Evolutionary conservation across 148 eudicot species (phyloP), one percentile per base, ranked within the genome.

Genomic region (Pouteria glomerata): DNA sequence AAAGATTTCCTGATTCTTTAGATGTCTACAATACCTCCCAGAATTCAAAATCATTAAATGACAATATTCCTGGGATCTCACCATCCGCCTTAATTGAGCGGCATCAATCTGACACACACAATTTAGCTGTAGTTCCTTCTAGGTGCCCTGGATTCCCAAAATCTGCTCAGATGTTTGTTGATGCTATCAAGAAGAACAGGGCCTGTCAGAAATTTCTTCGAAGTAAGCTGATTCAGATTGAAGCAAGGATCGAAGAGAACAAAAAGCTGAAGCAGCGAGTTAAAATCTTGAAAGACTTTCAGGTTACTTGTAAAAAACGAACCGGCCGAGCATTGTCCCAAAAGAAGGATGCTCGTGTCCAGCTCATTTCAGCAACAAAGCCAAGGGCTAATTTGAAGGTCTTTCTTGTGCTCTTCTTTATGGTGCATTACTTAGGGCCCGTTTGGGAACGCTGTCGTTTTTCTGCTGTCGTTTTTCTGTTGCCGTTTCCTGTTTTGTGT

Each of bases 101-200:
- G 73, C 70, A 80, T 55, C 77, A 61, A 34, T 39, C 77, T 14
- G 78, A 77, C 16, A 48, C 41, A 62, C 74, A 56, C 51, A 50
- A 64, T 74, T 73, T 73, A 21, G 59, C 72, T 73, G 35, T 68
- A 24, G 45, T 72, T 31, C 73, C 87, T 67, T 13, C 58, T 53
- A 69, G 70, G 21, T 69, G 61, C 55, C 76, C 85, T 70, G 71
- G 72, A 51, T 87, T 91, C 52, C 97, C 97, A 3, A 73, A 78
- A 45, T 62, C 83, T 26, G 97, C 97, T 30, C 87, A 79, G 59
- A 84, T 83, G 71, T 89, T 89, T 79, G 68, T 89, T 75, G 94
- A 95, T 72, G 93, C 98, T 31, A 91, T 95, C 62, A 91, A 85
- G 83, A 91, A 86, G 80, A 95, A 95, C 58, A 90, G 98, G 68